phyloP scores from a whole-genome alignment of 352 stramenopile species.

The Phytopythium ostracodes region DNA sequence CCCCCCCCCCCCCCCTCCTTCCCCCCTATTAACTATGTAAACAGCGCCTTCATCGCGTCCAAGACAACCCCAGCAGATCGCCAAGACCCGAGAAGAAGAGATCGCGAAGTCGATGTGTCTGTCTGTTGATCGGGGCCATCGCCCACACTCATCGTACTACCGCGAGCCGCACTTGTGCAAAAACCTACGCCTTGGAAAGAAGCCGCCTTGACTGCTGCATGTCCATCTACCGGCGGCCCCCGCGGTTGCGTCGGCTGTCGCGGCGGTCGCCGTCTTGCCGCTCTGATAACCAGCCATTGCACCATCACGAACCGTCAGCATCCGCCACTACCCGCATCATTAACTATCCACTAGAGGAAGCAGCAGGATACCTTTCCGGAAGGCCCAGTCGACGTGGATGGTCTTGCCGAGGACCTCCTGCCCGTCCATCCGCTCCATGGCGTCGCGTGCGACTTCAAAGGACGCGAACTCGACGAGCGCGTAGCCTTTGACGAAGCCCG shows the following conservation, averaged over 20 bases:
- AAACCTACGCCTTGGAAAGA: background rate
- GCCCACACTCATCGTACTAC: too few species aligned
- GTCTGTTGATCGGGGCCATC: too few species aligned
- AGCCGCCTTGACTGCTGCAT: background rate
- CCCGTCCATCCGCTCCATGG: slow-evolving; percentile 92
- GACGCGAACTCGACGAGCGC: slow-evolving; percentile 93
- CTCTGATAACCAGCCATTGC: too few species aligned
- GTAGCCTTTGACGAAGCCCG: slow-evolving; percentile 96
- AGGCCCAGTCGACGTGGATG: slow-evolving; percentile 94
- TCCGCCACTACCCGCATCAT: too few species aligned
- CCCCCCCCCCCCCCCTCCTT: too few species aligned
- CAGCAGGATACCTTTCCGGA: slow-evolving; percentile 81
- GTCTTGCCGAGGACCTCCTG: slow-evolving; percentile 87
- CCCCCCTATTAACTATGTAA: background rate
- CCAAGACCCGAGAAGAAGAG: background rate
- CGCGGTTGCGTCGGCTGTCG: slow-evolving; percentile 28
- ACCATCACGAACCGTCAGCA: too few species aligned
- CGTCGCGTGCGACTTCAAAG: slow-evolving; percentile 88
- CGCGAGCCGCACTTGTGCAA: too few species aligned
- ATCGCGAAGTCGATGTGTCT: too few species aligned
- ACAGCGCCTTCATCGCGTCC: background rate
- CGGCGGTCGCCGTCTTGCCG: slow-evolving; percentile 17
- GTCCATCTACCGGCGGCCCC: slow-evolving; percentile 42
- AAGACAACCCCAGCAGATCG: too few species aligned
- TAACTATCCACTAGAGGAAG: too few species aligned